phyloP scores from a whole-genome alignment of 108 stramenopile species.

The Fragilaria radians region DNA sequence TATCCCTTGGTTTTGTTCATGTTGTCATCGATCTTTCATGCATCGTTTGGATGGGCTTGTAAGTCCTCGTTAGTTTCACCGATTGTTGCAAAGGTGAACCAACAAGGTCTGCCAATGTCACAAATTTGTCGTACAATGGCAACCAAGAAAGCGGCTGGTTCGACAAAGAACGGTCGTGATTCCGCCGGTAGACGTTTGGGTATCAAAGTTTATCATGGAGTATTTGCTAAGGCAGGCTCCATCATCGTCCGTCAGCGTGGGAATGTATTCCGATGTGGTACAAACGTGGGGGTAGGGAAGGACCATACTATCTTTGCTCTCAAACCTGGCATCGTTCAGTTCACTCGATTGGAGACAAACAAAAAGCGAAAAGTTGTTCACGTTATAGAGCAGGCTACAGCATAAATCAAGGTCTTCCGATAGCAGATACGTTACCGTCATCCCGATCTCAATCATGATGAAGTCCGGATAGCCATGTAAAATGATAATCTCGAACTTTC shows the following conservation, averaged over 20 bases:
- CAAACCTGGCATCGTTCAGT: conserved; percentile 64
- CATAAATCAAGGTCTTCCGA: too few species aligned
- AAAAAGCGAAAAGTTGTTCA: conserved; percentile 72
- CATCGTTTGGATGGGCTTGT: too few species aligned
- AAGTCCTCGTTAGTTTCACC: too few species aligned
- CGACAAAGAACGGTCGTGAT: conserved; percentile 90
- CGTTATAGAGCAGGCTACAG: conserved; percentile 34
- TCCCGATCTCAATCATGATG: too few species aligned
- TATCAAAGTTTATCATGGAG: conserved; percentile 85
- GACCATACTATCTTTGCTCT: conserved; percentile 95
- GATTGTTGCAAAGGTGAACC: too few species aligned
- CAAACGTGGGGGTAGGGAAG: conserved; percentile 88
- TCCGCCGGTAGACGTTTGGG: conserved; percentile 92
- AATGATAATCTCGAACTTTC: too few species aligned
- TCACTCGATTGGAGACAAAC: conserved; percentile 58
- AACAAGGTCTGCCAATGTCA: too few species aligned
- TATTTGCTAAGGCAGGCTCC: conserved; percentile 71
- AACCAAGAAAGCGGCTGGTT: conserved; percentile 96
- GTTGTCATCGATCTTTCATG: too few species aligned
- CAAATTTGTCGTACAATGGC: conserved; percentile 51
- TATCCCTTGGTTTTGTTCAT: too few species aligned
- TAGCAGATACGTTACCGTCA: too few species aligned
- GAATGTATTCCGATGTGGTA: conserved; percentile 80
- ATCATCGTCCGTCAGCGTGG: conserved; percentile 98
- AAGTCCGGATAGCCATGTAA: too few species aligned